A percentile compares a stretch with the other conserved stretches of the same genome.
Conservation (phyloP, 805 yeast genomes). For the Ogataea henricii region DNA sequence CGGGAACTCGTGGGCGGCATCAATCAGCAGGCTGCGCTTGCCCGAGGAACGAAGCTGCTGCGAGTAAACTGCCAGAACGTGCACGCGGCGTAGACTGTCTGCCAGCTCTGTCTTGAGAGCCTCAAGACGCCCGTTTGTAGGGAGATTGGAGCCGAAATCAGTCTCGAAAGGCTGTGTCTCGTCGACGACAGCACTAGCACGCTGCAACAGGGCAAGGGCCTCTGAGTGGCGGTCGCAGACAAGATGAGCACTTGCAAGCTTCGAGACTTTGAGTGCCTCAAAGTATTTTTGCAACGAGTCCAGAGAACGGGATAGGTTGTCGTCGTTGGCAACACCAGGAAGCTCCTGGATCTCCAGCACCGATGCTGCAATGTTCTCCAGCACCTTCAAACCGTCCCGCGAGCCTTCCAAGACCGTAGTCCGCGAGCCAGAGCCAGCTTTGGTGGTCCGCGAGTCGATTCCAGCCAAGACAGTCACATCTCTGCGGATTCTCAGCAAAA, state of each 20-base stretch:
- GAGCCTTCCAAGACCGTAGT: constrained; percentile 32
- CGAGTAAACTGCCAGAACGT: constrained; percentile 51
- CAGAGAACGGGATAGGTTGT: constrained; percentile 59
- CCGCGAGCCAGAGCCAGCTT: constrained; percentile 24
- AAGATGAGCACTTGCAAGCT: constrained; percentile 49
- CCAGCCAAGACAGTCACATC: constrained; percentile 49
- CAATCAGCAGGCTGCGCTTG: constrained; percentile 30
- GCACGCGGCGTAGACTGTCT: constrained; percentile 34
- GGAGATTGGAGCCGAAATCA: constrained; percentile 45
- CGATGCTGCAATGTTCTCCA: constrained; percentile 53
- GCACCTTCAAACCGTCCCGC: constrained; percentile 50
- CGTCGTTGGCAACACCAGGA: constrained; percentile 92
- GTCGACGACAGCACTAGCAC: constrained; percentile 27
- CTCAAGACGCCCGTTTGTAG: constrained; percentile 38
- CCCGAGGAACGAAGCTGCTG: constrained; percentile 25
- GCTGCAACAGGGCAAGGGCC: constrained; percentile 47
- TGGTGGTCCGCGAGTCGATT: constrained; percentile 35
- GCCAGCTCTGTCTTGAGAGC: constrained; percentile 26
- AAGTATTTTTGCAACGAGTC: constrained; percentile 50
- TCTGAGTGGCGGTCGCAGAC: constrained; percentile 43
- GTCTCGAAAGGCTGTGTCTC: constrained; percentile 19
- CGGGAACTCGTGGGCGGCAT: constrained; percentile 33
- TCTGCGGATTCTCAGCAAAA: constrained; percentile 70
- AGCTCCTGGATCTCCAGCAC: constrained; percentile 66
- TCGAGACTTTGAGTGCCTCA: constrained; percentile 42